Percentiles rank a stretch among this genome's conserved stretches.
These are phyloP conservation scores for Lagenidium sp. DNA, from an alignment of 352 stramenopile species.

Conservation along the genomic window DNA sequence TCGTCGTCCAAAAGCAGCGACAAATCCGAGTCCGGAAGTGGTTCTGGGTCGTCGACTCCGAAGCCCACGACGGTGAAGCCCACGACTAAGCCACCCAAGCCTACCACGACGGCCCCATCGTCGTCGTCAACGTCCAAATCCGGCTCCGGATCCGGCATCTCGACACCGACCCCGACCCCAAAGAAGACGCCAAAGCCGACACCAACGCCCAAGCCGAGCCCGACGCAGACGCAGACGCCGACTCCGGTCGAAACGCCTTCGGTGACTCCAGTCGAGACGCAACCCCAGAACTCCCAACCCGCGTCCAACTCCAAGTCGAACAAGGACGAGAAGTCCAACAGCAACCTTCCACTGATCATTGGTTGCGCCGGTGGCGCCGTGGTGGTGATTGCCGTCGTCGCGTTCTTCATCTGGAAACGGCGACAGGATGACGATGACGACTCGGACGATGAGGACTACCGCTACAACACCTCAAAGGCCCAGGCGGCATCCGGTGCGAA, in stretches of 20 bases:
- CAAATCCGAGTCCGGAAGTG: background rate
- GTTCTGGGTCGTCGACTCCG: background rate
- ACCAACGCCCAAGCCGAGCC: conserved; percentile 14
- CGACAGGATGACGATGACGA: conserved; percentile 47
- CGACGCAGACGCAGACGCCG: conserved; percentile 8
- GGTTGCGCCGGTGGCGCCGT: conserved; percentile 28
- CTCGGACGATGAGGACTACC: conserved; percentile 42
- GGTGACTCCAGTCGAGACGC: conserved; percentile 10
- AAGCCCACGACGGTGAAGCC: background rate
- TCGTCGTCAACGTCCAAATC: background rate
- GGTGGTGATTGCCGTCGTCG: conserved; percentile 34
- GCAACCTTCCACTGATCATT: conserved; percentile 36
- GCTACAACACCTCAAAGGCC: conserved; percentile 14
- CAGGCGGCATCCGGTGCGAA: conserved; percentile 7
- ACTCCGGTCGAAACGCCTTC: conserved; percentile 5
- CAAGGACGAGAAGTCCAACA: conserved; percentile 16
- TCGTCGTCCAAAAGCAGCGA: background rate
- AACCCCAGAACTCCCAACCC: conserved; percentile 6
- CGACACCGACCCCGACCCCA: conserved; percentile 8
- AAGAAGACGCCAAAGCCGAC: conserved; percentile 18
- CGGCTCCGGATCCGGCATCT: conserved; percentile 11
- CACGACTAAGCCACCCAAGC: conserved; percentile 2
- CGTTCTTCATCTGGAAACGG: conserved; percentile 53
- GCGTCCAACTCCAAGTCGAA: conserved; percentile 24
- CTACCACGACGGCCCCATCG: conserved; percentile 9